Base-by-base conservation (phyloP, 371 early-diverging fungal species). In the Syncephalis plumigaleata region DNA sequence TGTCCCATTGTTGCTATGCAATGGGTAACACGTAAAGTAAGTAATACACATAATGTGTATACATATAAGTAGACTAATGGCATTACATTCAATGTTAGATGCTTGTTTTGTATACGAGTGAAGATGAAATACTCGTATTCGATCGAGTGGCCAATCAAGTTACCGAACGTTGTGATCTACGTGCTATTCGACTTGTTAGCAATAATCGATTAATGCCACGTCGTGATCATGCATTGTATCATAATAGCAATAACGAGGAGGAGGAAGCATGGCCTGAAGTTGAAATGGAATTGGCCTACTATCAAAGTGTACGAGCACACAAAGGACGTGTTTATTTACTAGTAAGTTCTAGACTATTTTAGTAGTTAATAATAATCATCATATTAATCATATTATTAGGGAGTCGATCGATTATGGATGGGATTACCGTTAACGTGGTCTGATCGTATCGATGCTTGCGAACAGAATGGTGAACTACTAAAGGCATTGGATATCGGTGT, bases 11-110 rank as follows among this genome's bases (percentile, higher is more conserved):
- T 86, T 15, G 76, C 73, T 1, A 55, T 81, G 17, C 81, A 80
- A 52, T 86, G 86, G 86, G 65, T 85, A 11, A 77, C 76, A 42
- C 64, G 70, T 46, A 73, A 77, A 67, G 82, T 84, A 63, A 22
- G 39, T 8, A 7, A 26, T 16, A 36, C 37, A 2, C 23, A 17
- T 11, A 49, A 11, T 7, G 11, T 11, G 31, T 38, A 44, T 44
- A 23, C 7, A 40, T 31, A 40, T 18, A 18, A n/a, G 15, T 4
- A 7, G 15, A 40, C 3, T 22, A 40, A 5, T 40, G 8, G 15
- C 9, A 18, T 40, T 4, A 7, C 15, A 7, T 8, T 17, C 8
- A 40, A 7, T 18, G 15, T 15, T 17, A 40, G 17, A 17, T 40
- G 17, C 22, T 17, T 25, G 23, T 42, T 49, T 9, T 39, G 11